Base-by-base conservation (phyloP, 768 basidiomycete genomes). In the Chiua virens region DNA sequence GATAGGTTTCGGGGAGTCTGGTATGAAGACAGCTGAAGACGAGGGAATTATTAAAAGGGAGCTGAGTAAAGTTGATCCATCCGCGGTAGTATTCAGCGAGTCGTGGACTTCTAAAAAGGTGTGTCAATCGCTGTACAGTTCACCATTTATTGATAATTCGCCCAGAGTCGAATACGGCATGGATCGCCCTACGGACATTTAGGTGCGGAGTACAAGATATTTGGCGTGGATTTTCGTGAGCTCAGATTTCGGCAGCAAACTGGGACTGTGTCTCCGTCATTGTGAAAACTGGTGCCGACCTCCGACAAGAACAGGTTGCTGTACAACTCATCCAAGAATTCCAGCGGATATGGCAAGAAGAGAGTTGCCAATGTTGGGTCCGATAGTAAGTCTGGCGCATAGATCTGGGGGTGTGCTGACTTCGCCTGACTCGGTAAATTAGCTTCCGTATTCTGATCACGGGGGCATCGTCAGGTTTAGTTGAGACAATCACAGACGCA, bases 371-470 rank as follows among this genome's bases (percentile, higher is more conserved):
- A 36, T 97, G 93, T 60, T 99, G 94, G 94, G 86, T 93, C 50
- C 84, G 92, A 78, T 92, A 94, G 95, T 89, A 61, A 63, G 81
- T 63, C 36, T 32, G 28, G 15, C 23, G 14, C 18, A 27, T 37
- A 43, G 20, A 42, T 42, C 18, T 36, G 5, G 30, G n/a, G 4
- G 8, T 21, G 28, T 34, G 48, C 21, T 42, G 10, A 32, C 36
- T 10, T 9, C 9, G 25, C 20, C 37, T 55, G 9, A 57, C 34
- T 35, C 28, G 43, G 40, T 44, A 22, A 42, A 32, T 6, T 59
- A 97, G 95, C 71, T 98, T 98, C 79, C 87, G 92, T 4, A 99
- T 99, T 52, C 71, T 98, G 52, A 96, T 98, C 55, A 97, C 94
- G 1, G 94, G 95, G 6, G 90, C 88, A 41, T 82, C 82, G 3